A percentile compares a stretch with the other conserved stretches of the same genome.
phyloP scores from a whole-genome alignment of 2,329 filamentous ascomycete species.

The Cordyceps militaris region DNA sequence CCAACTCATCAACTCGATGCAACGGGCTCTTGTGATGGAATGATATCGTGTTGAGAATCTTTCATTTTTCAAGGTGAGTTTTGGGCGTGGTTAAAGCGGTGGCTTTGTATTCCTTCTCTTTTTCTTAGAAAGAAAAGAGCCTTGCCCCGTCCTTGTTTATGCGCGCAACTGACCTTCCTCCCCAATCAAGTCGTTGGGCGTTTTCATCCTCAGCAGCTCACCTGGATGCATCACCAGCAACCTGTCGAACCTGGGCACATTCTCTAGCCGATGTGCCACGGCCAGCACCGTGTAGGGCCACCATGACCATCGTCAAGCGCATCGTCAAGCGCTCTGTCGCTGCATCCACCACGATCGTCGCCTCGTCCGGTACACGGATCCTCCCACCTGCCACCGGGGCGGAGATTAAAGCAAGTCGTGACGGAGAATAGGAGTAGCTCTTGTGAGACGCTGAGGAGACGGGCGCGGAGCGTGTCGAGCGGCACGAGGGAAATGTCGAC shows the following conservation, averaged over 20 bases:
- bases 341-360: conserved; percentile 9
- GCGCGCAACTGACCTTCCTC: not conserved
- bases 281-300: conserved; percentile 5
- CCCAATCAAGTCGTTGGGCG: not conserved
- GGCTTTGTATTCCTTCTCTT: no score
- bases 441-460: conserved; percentile 14
- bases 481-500: conserved; percentile 10
- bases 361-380: conserved; percentile 10
- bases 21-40: no score
- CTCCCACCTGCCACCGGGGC: not conserved
- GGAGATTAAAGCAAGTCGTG: conserved; percentile 5
- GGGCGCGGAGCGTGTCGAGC: conserved; percentile 10
- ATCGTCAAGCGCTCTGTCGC: conserved; percentile 6
- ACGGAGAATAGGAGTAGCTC: conserved; percentile 12
- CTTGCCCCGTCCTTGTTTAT: no score
- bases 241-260: not conserved
- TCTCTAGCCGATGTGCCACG: conserved; percentile 6
- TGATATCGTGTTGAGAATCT: no score
- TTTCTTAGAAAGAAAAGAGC: no score
- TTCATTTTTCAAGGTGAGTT: no score
- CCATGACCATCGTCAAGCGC: not conserved
- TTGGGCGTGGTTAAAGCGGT: no score
- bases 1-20: no score
- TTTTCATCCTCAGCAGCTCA: not conserved
- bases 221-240: conserved; percentile 2